phyloP scores from a whole-genome alignment of 345 rosid species.

The Luvunga scandens region DNA sequence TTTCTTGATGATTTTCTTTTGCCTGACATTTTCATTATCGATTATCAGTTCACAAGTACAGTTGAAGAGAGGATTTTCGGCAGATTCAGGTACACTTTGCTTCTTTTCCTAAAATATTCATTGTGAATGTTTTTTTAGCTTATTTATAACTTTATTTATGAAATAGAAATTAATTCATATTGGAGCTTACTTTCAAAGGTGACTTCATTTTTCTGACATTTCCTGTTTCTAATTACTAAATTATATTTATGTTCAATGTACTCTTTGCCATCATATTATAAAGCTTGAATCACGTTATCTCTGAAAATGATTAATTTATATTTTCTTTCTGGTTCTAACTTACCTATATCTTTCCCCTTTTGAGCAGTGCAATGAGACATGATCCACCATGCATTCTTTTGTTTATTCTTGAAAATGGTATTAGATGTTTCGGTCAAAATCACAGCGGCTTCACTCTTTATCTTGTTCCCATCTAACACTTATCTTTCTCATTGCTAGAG shows the following conservation, averaged over 20 bases:
- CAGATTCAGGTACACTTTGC: slow-evolving; percentile 59
- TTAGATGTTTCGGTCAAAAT: neutral
- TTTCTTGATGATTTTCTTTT: neutral
- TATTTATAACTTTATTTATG: neutral
- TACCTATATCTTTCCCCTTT: neutral
- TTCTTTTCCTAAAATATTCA: neutral
- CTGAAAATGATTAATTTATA: neutral
- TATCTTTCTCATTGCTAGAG: neutral
- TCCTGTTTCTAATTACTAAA: neutral
- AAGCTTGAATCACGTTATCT: neutral
- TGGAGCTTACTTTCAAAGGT: neutral
- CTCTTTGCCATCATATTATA: neutral
- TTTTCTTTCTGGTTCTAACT: neutral
- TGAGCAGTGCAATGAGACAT: neutral
- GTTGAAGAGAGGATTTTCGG: slow-evolving; percentile 63
- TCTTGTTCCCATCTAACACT: neutral
- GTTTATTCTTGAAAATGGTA: neutral
- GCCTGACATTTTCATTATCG: slow-evolving; percentile 8
- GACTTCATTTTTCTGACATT: neutral
- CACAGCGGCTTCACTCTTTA: neutral
- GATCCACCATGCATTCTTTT: neutral
- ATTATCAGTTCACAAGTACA: slow-evolving; percentile 47
- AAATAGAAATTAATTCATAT: neutral
- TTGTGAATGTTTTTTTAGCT: neutral
- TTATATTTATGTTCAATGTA: neutral